A percentile compares a stretch with the other conserved stretches of the same genome.
These are phyloP conservation scores for Psilocybe mexicana DNA, from an alignment of 1,284 basidiomycete species.

Conservation along the genomic window DNA sequence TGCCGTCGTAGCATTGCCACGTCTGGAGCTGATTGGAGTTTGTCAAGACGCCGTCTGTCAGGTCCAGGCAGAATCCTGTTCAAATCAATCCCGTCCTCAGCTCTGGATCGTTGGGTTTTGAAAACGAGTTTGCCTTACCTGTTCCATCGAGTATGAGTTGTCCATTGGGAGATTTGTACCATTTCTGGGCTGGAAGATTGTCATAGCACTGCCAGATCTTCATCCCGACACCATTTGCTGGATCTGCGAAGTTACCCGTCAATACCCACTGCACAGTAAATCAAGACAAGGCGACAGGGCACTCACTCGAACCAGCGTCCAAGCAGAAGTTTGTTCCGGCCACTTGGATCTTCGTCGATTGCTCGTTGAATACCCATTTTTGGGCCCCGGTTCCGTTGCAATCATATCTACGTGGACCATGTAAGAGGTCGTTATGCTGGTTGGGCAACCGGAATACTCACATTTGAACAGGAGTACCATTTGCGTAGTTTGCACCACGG, in stretches of 20 bases:
- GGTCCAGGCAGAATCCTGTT: slow-evolving; percentile 26
- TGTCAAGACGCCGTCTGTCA: slow-evolving; percentile 22
- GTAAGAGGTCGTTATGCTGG: not conserved
- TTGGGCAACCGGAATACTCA: slow-evolving; percentile 8
- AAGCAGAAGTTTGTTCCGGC: slow-evolving; percentile 32
- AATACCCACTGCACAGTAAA: not conserved
- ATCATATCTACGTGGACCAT: slow-evolving; percentile 25
- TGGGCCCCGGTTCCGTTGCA: slow-evolving; percentile 33
- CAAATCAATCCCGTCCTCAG: not conserved
- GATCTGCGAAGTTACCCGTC: slow-evolving; percentile 8
- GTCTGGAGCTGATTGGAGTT: slow-evolving; percentile 26
- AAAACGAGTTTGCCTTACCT: slow-evolving; percentile 10
- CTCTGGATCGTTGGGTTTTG: not conserved
- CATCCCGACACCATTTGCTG: slow-evolving; percentile 21
- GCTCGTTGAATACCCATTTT: slow-evolving; percentile 27
- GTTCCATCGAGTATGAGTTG: slow-evolving; percentile 16
- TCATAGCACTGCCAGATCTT: slow-evolving; percentile 29
- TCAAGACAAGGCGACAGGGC: not conserved
- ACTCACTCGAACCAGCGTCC: slow-evolving; percentile 31
- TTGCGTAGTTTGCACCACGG: slow-evolving; percentile 24
- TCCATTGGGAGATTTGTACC: slow-evolving; percentile 22
- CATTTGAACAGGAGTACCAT: slow-evolving; percentile 32
- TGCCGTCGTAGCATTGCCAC: slow-evolving; percentile 25
- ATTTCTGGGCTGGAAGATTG: slow-evolving; percentile 24
- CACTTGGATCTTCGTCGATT: slow-evolving; percentile 26